Conservation (phyloP, 164 flowering plant species). For the Tetrastigma voinierianum region DNA sequence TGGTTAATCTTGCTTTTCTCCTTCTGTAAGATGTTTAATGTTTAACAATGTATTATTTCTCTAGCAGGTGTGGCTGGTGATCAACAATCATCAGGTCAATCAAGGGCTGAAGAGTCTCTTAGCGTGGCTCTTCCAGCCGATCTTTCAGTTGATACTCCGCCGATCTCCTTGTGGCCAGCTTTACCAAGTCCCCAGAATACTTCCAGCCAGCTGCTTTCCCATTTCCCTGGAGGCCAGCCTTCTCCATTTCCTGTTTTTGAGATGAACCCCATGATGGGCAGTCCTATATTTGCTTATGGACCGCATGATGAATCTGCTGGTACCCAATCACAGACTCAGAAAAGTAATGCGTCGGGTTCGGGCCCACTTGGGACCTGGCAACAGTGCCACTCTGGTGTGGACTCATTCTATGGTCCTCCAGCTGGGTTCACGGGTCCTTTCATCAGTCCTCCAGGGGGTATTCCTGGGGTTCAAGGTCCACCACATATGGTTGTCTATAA, state of each 20-base stretch:
- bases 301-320: conserved; percentile 74
- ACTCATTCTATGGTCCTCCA: conserved; percentile 87
- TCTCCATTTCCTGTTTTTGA: conserved; percentile 85
- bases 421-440: conserved; percentile 87
- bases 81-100: conserved; percentile 44
- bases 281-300: conserved; percentile 81
- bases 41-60: neutral
- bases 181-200: conserved; percentile 73
- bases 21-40: neutral
- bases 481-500: conserved; percentile 97
- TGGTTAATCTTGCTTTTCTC: neutral
- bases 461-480: conserved; percentile 85
- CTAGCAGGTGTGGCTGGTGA: conserved; percentile 50
- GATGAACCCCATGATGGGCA: conserved; percentile 85
- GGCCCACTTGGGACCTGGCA: conserved; percentile 79
- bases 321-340: conserved; percentile 62
- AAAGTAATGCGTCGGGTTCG: conserved; percentile 49
- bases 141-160: conserved; percentile 86
- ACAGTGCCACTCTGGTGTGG: conserved; percentile 75
- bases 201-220: conserved; percentile 73
- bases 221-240: conserved; percentile 74
- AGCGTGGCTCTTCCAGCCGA: conserved; percentile 93
- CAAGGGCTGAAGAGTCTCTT: conserved; percentile 73
- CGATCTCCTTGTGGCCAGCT: conserved; percentile 84
- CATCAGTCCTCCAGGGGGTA: conserved; percentile 76